Evolutionary conservation across 305 asterid genomes (phyloP), one percentile per base, ranked within the genome.

Genomic region (Euphrasia arctica): DNA sequence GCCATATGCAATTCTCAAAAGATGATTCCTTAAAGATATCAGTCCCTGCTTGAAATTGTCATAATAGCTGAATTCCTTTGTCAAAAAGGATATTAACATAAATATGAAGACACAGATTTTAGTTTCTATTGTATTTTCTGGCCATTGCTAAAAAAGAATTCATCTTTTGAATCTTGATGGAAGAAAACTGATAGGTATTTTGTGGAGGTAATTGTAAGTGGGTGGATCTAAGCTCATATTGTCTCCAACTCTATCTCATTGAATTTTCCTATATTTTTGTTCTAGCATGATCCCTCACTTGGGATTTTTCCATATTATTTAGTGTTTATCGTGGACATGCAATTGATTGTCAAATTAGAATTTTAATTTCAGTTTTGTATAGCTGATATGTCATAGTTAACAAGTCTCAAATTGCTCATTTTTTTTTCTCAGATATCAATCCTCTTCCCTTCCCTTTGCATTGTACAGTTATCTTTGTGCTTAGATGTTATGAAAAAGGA

Each of bases 291-390:
- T 54, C 18, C 18, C 60, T 32, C 22, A n/a, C 43, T 52, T 4
- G 39, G 58, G 51, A 31, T 39, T 57, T 39, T 39, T 39, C 54
- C 15, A n/a, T 60, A 4, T 27, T 45, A 22, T 27, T 22, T 36
- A 55, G 7, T 51, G 2, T 51, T 39, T 39, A 39, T 39, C 43
- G 11, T 39, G 43, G 66, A 60, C 63, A 22, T 34, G 15, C 42
- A 39, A n/a, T 60, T 67, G 34, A 29, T 34, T 60, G 25, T 64
- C 34, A 54, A 60, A 14, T 42, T 60, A 4, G 10, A 4, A 71
- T 31, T 28, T 36, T 48, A 58, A 27, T 39, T 39, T 39, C 43
- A 39, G 43, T 45, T 29, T 31, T 39, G 22, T 25, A 22, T 28
- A 18, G 34, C 29, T 63, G 55, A 63, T 48, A n/a, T 49, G 25